These are phyloP conservation scores for Avicennia marina DNA, from an alignment of 257 asterid species.

Conservation along the genomic window DNA sequence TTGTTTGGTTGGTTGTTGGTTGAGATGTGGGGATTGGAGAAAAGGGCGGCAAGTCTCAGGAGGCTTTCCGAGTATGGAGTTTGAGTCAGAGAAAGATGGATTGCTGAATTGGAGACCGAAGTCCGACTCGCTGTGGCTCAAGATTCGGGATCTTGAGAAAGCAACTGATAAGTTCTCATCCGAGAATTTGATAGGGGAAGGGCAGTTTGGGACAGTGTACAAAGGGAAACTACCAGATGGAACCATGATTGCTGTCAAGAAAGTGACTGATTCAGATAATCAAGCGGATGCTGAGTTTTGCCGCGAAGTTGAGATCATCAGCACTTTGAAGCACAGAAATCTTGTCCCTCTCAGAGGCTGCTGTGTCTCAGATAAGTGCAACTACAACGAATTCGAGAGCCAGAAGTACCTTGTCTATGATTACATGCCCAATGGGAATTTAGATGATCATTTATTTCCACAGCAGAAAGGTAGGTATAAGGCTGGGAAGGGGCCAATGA, in stretches of 20 bases:
- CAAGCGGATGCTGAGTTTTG: no score
- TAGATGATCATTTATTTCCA: conserved; percentile 58
- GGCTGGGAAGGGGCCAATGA: conserved; percentile 24
- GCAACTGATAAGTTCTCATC: conserved; percentile 62
- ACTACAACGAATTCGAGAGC: conserved; percentile 29
- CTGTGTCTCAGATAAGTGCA: no score
- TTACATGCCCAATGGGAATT: conserved; percentile 85
- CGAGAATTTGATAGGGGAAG: conserved; percentile 64
- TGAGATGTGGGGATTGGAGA: conserved; percentile 25
- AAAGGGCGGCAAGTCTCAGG: conserved; percentile 32
- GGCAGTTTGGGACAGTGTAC: no score
- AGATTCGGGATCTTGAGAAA: conserved; percentile 63
- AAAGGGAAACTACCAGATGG: no score
- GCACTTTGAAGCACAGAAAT: no score
- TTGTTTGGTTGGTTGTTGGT: conserved; percentile 29
- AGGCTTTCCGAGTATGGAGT: conserved; percentile 35
- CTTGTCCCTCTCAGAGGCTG: no score
- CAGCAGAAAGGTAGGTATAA: no score
- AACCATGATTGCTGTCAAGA: no score
- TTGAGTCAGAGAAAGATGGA: no score
- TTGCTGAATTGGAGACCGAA: no score
- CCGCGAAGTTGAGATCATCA: no score
- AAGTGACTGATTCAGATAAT: no score
- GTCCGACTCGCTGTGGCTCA: conserved; percentile 66
- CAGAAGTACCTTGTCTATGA: conserved; percentile 73